These are phyloP conservation scores for Sisymbrium irio DNA, from an alignment of 345 rosid species.

Conservation along the genomic window DNA sequence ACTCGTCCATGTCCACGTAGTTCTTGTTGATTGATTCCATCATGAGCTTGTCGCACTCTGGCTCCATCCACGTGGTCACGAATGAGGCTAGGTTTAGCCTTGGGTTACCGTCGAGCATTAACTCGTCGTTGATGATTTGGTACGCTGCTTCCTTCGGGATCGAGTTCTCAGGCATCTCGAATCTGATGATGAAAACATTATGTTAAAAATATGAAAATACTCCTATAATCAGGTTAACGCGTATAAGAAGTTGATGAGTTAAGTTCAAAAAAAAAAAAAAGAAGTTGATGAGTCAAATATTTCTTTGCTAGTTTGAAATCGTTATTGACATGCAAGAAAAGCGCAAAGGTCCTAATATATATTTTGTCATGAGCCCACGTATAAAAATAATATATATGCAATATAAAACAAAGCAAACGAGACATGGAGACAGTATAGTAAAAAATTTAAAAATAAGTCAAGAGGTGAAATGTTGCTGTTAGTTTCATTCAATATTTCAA, in stretches of 20 bases:
- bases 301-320: no score
- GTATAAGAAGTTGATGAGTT: no score
- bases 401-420: neutral
- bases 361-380: neutral
- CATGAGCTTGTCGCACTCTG: conserved; percentile 66
- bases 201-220: neutral
- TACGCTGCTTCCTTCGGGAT: conserved; percentile 62
- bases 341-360: no score
- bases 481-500: neutral
- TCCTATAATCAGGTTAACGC: neutral
- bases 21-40: conserved; percentile 63
- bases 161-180: conserved; percentile 56
- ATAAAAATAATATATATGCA: neutral
- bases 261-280: no score
- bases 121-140: conserved; percentile 61
- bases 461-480: neutral
- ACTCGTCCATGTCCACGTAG: conserved; percentile 64
- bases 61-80: conserved; percentile 73
- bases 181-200: conserved; percentile 19
- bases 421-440: neutral
- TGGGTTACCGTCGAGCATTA: conserved; percentile 64
- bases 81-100: conserved; percentile 61
- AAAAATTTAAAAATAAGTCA: neutral
- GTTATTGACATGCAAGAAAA: neutral
- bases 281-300: no score